Conservation (phyloP, 306 rosid species). For the Psophocarpus tetragonolobus region DNA sequence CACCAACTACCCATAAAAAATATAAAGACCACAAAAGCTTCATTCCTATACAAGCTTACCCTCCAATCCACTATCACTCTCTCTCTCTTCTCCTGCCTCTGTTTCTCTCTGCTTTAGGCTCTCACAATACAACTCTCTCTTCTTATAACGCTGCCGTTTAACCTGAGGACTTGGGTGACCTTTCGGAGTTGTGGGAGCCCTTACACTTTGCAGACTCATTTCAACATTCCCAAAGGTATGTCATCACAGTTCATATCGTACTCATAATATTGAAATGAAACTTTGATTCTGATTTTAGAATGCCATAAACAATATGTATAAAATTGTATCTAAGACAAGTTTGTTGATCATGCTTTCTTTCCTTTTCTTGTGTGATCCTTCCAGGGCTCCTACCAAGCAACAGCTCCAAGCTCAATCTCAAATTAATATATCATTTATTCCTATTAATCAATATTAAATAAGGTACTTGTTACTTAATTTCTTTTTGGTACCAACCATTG, state of each 20-base stretch:
- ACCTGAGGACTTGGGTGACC: background rate
- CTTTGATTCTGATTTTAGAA: no score
- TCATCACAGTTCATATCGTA: no score
- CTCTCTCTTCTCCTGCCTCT: constrained; percentile 3
- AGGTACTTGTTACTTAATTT: constrained; percentile 17
- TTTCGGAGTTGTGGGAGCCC: constrained; percentile 45
- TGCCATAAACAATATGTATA: background rate
- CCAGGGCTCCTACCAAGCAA: constrained; percentile 49
- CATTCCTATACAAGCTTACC: constrained; percentile 49
- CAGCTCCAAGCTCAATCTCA: constrained; percentile 22
- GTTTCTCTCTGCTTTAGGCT: background rate
- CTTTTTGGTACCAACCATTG: constrained; percentile 9
- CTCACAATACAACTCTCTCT: background rate
- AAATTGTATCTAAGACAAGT: background rate
- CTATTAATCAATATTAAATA: background rate
- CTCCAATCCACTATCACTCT: background rate
- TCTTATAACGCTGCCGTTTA: constrained; percentile 26
- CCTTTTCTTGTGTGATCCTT: constrained; percentile 22
- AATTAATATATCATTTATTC: background rate
- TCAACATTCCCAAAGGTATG: constrained; percentile 36
- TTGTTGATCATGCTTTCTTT: constrained; percentile 4
- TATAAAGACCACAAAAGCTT: constrained; percentile 45
- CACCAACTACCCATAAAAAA: constrained; percentile 47
- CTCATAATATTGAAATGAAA: no score
- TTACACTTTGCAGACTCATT: constrained; percentile 21